phyloP scores from a whole-genome alignment of 202 grass and related monocot genomes.

The Alloteropsis angusta region DNA sequence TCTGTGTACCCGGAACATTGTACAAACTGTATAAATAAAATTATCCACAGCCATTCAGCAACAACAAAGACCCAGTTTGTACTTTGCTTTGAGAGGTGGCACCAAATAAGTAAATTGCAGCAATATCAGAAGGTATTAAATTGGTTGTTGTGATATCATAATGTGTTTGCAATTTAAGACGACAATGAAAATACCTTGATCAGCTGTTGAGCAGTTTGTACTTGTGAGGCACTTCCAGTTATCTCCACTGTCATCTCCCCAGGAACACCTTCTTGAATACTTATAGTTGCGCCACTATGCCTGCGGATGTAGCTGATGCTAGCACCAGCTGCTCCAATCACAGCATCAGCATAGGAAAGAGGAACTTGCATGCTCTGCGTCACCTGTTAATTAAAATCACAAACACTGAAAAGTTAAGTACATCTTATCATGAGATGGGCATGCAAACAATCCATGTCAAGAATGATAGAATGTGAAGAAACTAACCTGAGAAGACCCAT shows the following conservation, averaged over 20 bases:
- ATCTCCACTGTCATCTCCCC: conserved; percentile 99
- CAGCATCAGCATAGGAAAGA: conserved; percentile 91
- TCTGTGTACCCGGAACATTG: background rate
- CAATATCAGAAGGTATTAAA: background rate
- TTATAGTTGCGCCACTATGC: conserved; percentile 92
- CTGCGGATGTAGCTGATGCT: conserved; percentile 94
- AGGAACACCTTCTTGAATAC: conserved; percentile 87
- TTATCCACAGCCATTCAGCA: background rate
- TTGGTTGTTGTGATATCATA: background rate
- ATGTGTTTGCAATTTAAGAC: background rate
- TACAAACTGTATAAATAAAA: background rate
- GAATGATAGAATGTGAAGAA: conserved; percentile 15
- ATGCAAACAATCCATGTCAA: conserved; percentile 3
- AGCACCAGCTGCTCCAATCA: conserved; percentile 78
- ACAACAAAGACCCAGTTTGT: background rate
- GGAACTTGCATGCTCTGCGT: conserved; percentile 87
- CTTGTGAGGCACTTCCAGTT: conserved; percentile 64
- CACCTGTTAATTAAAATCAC: conserved; percentile 39
- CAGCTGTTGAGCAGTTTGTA: conserved; percentile 95
- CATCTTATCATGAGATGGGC: background rate
- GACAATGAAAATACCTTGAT: conserved; percentile 50
- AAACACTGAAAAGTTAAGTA: background rate
- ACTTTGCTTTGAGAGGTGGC: background rate
- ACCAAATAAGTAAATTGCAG: background rate
- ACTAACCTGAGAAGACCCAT: conserved; percentile 63